Evolutionary conservation across 2,329 filamentous ascomycete species (phyloP), one percentile per base, ranked within the genome.

Genomic region (Coniochaeta prunicola): DNA sequence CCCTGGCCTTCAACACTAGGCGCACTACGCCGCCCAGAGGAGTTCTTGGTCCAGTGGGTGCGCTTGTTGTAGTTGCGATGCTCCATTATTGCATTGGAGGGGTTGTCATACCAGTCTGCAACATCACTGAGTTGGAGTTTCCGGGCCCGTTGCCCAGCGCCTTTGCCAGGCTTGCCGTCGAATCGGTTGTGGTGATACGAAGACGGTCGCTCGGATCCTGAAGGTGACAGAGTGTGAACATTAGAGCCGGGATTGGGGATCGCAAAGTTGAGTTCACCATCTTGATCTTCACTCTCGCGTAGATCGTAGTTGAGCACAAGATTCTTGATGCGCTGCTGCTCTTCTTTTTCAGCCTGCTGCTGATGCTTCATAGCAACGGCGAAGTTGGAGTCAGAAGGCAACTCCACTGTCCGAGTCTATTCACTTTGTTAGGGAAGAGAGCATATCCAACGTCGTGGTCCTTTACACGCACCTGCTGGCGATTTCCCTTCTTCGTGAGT

Each of bases 241-340:
- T 75, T 80, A 74, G 65, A 67, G 70, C 75, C 80, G 71, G 66
- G 72, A 65, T 66, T 67, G 61, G 75, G 76, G 70, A 79, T 73
- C 69, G 67, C 69, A 65, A 48, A 53, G 59, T 57, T 38, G 17
- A 66, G 70, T 77, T 85, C 82, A 96, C 91, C 88, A 78, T 94
- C 90, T 68, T 80, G 76, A 64, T 92, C 87, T 69, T 96, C 90
- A 26, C 79, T 87, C 68, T 96, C 92, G 57, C 91, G 87, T 70
- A 96, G 85, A 75, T 99, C 94, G 70, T 97, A 96, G 74, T 97
- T 97, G 66, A 99, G 80, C 58, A 99, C 94, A 53, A 99, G 81
- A 68, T 91, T 96, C 78, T 99, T 99, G 84, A 99, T 99, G 62
- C 94, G 90, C 73, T 97, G 92, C 73, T 99, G 93, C 73, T 99